Evolutionary conservation across 1,284 basidiomycete genomes (phyloP), one percentile per base, ranked within the genome.

Genomic region (Irpex rosettiformis): DNA sequence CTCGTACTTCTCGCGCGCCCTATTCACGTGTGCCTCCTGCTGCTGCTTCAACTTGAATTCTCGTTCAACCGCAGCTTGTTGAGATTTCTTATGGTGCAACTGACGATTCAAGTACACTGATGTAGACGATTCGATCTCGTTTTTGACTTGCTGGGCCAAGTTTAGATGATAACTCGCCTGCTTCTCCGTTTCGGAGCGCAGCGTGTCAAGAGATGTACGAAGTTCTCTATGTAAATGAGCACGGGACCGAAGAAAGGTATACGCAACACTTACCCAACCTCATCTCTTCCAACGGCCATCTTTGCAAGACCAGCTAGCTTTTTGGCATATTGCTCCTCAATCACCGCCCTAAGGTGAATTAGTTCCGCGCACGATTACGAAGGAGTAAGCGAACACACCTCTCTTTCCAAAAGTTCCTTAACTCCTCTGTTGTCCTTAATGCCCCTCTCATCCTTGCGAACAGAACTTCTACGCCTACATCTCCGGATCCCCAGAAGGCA

Each of bases 271-370:
- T 67, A 93, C 89, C 94, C 96, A 61, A 96, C 93, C 76, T 99
- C 96, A 72, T 96, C 93, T 66, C 81, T 82, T 24, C 96, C 95
- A 22, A 98, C 75, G 1, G 83, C 68, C 59, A 79, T 70, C 73
- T 93, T 96, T 28, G 94, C 82, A 24, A 99, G 79, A 73, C 93
- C 95, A 22, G 82, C 77, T 8, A 99, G 70, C 37, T 89, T 84
- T 75, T 95, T 96, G 2, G 96, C 88, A 69, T 98, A 98, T 30
- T 98, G 96, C 65, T 98, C 96, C 72, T 99, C 96, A 64, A 98
- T 95, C 28, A 79, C 65, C 8, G 91, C 86, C 64, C 92, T 92
- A 72, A 0, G 62, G 7, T 21, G 45, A 42, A 43, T 56, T 18
- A 42, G 40, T 49, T 4, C 11, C 13, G 27, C 52, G 25, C 55